Conservation (phyloP, 192 early-diverging fungal species). For the Podila horticola region DNA sequence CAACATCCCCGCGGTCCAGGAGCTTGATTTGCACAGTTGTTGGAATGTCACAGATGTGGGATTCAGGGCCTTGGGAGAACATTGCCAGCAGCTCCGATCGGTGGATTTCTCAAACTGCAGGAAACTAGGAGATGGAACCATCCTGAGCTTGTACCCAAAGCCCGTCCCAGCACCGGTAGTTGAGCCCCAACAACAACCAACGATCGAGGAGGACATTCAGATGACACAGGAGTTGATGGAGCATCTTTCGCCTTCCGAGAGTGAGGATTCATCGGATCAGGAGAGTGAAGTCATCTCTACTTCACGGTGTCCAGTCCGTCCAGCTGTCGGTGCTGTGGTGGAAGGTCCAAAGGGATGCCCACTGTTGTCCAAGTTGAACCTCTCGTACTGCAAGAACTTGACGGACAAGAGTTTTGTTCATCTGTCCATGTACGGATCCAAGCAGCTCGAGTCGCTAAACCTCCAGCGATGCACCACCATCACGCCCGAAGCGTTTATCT, state of each 20-base stretch:
- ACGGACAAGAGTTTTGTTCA: conserved; percentile 67
- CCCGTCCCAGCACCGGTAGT: neutral
- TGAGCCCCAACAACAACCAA: neutral
- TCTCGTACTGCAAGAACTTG: conserved; percentile 86
- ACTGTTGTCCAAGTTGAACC: conserved; percentile 50
- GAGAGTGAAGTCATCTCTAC: neutral
- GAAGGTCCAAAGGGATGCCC: conserved; percentile 22
- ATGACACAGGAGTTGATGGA: conserved; percentile 1
- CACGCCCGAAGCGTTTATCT: conserved; percentile 67
- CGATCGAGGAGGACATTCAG: neutral
- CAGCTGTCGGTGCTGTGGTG: neutral
- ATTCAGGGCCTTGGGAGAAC: conserved; percentile 54
- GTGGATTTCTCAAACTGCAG: conserved; percentile 86
- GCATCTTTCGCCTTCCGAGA: neutral
- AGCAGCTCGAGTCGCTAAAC: conserved; percentile 67
- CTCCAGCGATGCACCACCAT: conserved; percentile 84
- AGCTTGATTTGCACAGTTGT: conserved; percentile 68
- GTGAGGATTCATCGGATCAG: neutral
- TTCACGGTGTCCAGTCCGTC: neutral
- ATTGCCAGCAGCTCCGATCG: conserved; percentile 55
- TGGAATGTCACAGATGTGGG: conserved; percentile 80
- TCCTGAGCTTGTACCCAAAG: conserved; percentile 62
- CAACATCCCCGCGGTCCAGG: conserved; percentile 49
- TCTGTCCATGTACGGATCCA: conserved; percentile 54
- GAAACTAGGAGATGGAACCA: conserved; percentile 74